Conservation (phyloP, 1,139 yeast species). For the Candida anutae region DNA sequence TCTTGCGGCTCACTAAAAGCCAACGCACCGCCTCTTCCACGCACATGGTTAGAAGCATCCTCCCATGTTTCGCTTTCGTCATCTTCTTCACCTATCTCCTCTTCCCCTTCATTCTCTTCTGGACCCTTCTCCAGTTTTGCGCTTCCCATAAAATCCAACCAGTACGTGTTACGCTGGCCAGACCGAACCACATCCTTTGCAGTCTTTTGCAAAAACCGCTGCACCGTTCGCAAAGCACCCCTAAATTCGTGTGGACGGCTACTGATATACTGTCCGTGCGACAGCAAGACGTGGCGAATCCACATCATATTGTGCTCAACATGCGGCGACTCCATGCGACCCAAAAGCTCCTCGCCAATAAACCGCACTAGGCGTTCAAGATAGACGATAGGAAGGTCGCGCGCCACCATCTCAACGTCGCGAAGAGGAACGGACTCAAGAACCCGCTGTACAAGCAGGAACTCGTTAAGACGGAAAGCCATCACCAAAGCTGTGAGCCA, state of each 20-base stretch:
- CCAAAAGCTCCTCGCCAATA: conserved; percentile 54
- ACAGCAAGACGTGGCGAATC: conserved; percentile 59
- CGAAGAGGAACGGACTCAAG: conserved; percentile 71
- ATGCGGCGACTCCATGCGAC: conserved; percentile 62
- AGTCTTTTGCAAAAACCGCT: conserved; percentile 63
- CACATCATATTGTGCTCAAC: conserved; percentile 78
- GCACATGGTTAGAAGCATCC: background rate
- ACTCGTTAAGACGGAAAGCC: conserved; percentile 90
- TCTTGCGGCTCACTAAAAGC: too few species aligned
- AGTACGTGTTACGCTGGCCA: conserved; percentile 48
- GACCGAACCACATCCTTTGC: conserved; percentile 65
- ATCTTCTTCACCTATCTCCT: conserved; percentile 8
- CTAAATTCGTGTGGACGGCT: conserved; percentile 57
- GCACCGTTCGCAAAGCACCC: conserved; percentile 62
- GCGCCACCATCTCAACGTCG: conserved; percentile 60
- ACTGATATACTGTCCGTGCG: conserved; percentile 73
- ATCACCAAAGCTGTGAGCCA: conserved; percentile 78
- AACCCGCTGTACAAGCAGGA: conserved; percentile 60
- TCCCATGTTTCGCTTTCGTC: conserved; percentile 4
- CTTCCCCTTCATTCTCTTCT: conserved; percentile 9
- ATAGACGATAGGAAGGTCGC: conserved; percentile 70
- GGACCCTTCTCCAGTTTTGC: conserved; percentile 12
- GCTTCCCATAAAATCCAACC: conserved; percentile 32
- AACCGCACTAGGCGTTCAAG: conserved; percentile 60
- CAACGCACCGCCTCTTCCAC: too few species aligned